Evolutionary conservation across 495 filamentous ascomycete genomes (phyloP), one percentile per base, ranked within the genome.

Genomic region (Parmelia sp.): DNA sequence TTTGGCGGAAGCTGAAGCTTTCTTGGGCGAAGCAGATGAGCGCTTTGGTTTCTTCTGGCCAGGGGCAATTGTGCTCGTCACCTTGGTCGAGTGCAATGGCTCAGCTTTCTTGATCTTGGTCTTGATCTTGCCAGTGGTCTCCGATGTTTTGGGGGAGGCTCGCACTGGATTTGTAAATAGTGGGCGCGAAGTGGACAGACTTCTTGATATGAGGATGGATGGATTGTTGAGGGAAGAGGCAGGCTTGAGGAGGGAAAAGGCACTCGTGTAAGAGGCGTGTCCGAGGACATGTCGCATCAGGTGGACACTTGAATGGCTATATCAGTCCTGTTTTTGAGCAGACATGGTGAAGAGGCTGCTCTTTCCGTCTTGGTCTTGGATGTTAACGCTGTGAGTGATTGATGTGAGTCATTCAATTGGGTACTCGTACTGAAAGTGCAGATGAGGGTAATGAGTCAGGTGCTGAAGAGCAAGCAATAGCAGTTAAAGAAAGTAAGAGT

Each of bases 201-300:
- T 33, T 33, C 51, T 55, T 55, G 51, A 33, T 55, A 10, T 21
- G 17, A 21, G 29, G 17, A 55, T 27, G 25, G 17, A 0, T 1
- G 51, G 51, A 21, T n/a, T 27, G 17, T 55, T 19, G 9, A 10
- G 51, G 21, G 29, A 19, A 29, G 19, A 19, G 51, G 12, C 4
- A n/a, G 21, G 2, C n/a, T 47, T 33, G 53, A 9, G 31, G 11
- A 36, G 8, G 21, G 23, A 5, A 21, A 19, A 1, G 35, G 37
- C 39, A 45, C 29, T 45, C 61, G 14, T 40, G n/a, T 25, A 57
- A 63, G 14, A 27, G 53, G 51, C 27, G 37, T 37, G 3, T 25
- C 53, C 37, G 37, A 33, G 36, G 19, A 57, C 61, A 63, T 63
- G 39, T 63, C 53, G 61, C 61, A 63, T 63, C 25, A 57, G 37